Evolutionary conservation across 164 flowering plant species (phyloP).

Genomic region (Aristolochia californica): DNA sequence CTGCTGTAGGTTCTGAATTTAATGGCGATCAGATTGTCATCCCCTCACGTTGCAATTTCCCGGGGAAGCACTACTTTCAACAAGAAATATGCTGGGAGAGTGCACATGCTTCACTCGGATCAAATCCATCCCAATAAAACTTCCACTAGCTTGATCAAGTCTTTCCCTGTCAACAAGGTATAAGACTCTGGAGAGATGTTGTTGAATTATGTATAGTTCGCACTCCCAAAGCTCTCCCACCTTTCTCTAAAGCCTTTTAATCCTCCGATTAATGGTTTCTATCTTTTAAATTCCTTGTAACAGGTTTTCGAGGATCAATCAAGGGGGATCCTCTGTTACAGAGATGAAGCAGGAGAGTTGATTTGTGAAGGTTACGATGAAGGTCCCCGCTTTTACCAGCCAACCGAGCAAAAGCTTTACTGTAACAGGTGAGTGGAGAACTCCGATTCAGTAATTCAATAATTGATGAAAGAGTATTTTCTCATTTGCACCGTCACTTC

Average conservation of each 20-base stretch:
- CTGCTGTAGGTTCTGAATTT: neutral
- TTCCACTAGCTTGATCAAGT: constrained; percentile 3
- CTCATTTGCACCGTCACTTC: neutral
- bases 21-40: constrained; percentile 7
- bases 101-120: neutral
- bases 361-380: constrained; percentile 26
- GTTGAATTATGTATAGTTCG: no score
- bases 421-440: constrained; percentile 24
- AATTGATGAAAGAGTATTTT: neutral
- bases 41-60: neutral
- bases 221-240: no score
- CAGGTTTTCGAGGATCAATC: constrained; percentile 13
- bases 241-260: no score
- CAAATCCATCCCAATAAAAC: neutral
- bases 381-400: constrained; percentile 50
- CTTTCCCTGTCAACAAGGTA: constrained; percentile 5
- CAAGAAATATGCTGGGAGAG: neutral
- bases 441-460: neutral
- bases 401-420: constrained; percentile 10
- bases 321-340: constrained; percentile 12
- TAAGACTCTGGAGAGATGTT: neutral
- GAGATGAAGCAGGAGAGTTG: constrained; percentile 7
- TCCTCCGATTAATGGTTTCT: neutral
- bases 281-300: neutral
- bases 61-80: neutral